A percentile compares a stretch with the other conserved stretches of the same genome.
Conservation (phyloP, 106 monocot species). For the Chionographis japonica region DNA sequence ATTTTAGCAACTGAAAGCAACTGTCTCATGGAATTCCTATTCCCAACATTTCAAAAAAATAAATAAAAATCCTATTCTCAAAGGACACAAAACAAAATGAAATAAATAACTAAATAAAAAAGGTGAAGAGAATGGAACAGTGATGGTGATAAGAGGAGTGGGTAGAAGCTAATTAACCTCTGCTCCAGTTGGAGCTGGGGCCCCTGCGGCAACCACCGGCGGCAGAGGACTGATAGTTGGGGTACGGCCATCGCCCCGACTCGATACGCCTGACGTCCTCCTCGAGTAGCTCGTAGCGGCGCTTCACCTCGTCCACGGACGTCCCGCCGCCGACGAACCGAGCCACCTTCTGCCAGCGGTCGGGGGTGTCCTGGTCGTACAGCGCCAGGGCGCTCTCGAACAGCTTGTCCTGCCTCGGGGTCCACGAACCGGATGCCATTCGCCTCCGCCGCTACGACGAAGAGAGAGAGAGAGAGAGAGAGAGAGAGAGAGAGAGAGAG, state of each 20-base stretch:
- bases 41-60: no score
- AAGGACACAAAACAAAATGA: no score
- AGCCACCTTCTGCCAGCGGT: slow-evolving; percentile 18
- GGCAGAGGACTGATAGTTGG: slow-evolving; percentile 6
- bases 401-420: slow-evolving; percentile 3
- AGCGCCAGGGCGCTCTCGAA: slow-evolving; percentile 10
- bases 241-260: neutral
- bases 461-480: neutral
- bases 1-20: no score
- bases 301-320: slow-evolving; percentile 7
- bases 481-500: neutral
- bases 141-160: no score
- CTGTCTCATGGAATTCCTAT: no score
- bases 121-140: no score
- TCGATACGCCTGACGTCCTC: slow-evolving; percentile 7
- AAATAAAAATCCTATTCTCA: no score
- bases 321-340: slow-evolving; percentile 10
- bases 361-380: slow-evolving; percentile 11
- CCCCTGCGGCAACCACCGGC: no score
- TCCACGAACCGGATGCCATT: slow-evolving; percentile 10
- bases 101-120: no score
- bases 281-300: slow-evolving; percentile 4
- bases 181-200: no score
- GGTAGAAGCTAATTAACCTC: neutral
- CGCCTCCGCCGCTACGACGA: neutral